A percentile compares a stretch with the other conserved stretches of the same genome.
Evolutionary conservation across 1,139 yeast species (phyloP).

Genomic region (Yamadazyma mexicana): DNA sequence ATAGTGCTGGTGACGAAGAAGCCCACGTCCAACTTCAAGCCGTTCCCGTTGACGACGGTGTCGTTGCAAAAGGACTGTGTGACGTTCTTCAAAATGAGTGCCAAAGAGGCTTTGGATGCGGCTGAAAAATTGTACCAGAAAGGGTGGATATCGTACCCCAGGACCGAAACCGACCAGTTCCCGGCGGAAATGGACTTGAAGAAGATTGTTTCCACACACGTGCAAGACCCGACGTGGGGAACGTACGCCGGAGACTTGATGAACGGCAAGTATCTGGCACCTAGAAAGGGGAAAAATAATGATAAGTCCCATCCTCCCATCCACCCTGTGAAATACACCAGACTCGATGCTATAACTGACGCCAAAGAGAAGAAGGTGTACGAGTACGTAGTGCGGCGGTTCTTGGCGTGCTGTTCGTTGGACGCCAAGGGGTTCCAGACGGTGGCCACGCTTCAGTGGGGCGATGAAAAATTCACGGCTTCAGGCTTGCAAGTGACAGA

Average conservation of each 20-base stretch:
- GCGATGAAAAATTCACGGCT: conserved; percentile 66
- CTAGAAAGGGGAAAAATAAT: conserved; percentile 79
- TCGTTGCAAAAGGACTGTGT: conserved; percentile 89
- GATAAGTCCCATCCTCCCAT: conserved; percentile 99
- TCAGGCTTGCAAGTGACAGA: conserved; percentile 73
- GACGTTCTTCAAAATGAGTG: conserved; percentile 68
- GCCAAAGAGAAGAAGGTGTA: conserved; percentile 71
- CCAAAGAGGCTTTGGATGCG: conserved; percentile 75
- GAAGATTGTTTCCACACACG: conserved; percentile 60
- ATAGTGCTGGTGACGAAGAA: conserved; percentile 54
- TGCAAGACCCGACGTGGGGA: conserved; percentile 51
- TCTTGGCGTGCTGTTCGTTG: conserved; percentile 86
- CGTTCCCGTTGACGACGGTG: conserved; percentile 94
- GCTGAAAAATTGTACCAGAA: conserved; percentile 86
- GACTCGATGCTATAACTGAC: conserved; percentile 32
- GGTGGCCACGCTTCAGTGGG: conserved; percentile 71
- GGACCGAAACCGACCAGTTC: conserved; percentile 93
- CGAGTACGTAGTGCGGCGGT: conserved; percentile 83
- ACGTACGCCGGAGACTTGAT: conserved; percentile 38
- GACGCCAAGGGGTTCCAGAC: conserved; percentile 83
- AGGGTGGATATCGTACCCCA: conserved; percentile 91
- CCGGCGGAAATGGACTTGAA: conserved; percentile 74
- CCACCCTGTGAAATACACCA: conserved; percentile 71
- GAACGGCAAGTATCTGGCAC: conserved; percentile 46
- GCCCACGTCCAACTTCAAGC: conserved; percentile 77